Conservation (phyloP, 305 asterid species). For the Fraxinus nigra region DNA sequence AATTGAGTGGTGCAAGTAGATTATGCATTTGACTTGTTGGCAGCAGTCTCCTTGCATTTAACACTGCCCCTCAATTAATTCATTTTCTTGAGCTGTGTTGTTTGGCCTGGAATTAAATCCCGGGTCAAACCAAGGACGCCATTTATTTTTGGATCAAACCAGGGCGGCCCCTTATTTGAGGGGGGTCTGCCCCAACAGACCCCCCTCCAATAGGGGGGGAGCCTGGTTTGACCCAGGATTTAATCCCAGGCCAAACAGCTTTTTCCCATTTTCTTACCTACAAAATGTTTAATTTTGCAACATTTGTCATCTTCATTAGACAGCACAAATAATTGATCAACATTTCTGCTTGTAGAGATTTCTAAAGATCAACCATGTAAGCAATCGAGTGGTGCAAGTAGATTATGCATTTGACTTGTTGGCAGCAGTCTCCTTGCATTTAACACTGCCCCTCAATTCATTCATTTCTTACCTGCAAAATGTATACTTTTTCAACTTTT, state of each 20-base stretch:
- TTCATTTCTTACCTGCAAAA: not conserved
- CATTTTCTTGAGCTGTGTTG: not conserved
- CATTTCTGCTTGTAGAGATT: not conserved
- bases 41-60: not conserved
- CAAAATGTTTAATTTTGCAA: not conserved
- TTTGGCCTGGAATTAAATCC: too few relatives aligned
- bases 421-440: too few relatives aligned
- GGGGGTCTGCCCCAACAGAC: too few relatives aligned
- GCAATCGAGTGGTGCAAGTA: too few relatives aligned
- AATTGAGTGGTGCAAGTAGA: not conserved
- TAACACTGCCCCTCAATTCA: too few relatives aligned
- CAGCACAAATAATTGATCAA: not conserved
- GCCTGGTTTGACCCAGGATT: too few relatives aligned
- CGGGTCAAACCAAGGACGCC: too few relatives aligned
- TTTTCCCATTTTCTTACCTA: not conserved
- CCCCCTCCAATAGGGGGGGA: too few relatives aligned
- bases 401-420: too few relatives aligned
- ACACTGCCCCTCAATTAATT: not conserved
- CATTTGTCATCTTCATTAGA: not conserved
- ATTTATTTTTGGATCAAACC: too few relatives aligned
- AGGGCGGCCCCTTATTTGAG: too few relatives aligned
- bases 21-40: not conserved
- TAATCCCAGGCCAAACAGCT: too few relatives aligned
- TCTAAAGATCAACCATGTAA: not conserved
- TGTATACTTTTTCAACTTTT: not conserved